Base-by-base conservation (phyloP, 164 flowering plant genomes). In the Vitis cinerea region DNA sequence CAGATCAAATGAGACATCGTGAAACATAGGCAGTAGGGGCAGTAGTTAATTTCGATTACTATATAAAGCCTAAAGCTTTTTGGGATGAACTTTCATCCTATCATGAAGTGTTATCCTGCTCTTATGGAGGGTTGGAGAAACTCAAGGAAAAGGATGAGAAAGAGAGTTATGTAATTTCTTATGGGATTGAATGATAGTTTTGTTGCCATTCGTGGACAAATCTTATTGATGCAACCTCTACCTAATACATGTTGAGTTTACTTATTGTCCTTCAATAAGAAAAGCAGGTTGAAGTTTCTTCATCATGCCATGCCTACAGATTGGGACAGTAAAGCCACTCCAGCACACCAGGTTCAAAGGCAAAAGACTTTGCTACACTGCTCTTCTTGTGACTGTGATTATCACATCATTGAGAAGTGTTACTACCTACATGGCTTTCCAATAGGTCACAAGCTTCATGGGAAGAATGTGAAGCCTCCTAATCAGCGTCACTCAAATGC, bases 361-460 rank as follows among this genome's bases (percentile, higher is more conserved):
- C 4, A 9, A 5, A 37, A 3, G 48, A 9, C 15, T 3, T 44
- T 13, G 9, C 17, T 61, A 30, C 50, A 61, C 10, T 61, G 49
- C 16, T 30, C 64, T 6, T 37, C 31, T 6, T 30, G 16, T 37
- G 64, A 61, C 7, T 7, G 7, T 37, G 44, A 37, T 37, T 37
- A 37, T 6, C 44, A 37, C 7, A 37, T 3, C 44, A 8, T 10
- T 37, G 44, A 37, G 7, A 37, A 37, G 44, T 37, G 44, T 37
- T 37, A 37, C 50, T 17, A 10, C 16, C 44, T 37, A 37, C 44
- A 37, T 37, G 0, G 44, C 4, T 37, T 37, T 37, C 44, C 1
- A 37, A 6, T 14, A 9, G 64, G 64, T 30, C 64, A 61, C 17
- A 61, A 61, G 4, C 44, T 61, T 61, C 64, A 61, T 61, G 50